Base-by-base conservation (phyloP, 495 filamentous ascomycete genomes). In the Xylaria nigripes region DNA sequence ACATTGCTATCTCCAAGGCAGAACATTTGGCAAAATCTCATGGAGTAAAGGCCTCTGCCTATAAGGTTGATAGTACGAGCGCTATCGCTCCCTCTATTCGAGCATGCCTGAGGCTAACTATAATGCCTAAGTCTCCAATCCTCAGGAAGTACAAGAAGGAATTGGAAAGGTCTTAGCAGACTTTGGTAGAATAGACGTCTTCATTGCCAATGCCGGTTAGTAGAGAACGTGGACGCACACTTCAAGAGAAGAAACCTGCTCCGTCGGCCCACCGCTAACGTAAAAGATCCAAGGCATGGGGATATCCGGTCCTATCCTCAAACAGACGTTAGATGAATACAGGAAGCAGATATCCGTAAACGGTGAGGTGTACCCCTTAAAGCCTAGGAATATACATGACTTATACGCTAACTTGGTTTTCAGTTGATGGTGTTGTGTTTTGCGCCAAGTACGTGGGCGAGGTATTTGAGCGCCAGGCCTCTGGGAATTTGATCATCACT, bases 31-130 rank as follows among this genome's bases (percentile, higher is more conserved):
- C 73, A 54, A 66, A 71, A 54, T 64, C 70, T 36, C 75, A 79
- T 51, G 72, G 76, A 16, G 70, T 84, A 23, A 80, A 77, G 21
- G 73, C 76, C 42, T 71, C 68, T 6, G 83, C 81, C 66, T 80
- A 81, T 67, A 75, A 74, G 50, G 76, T 82, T 19, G 81, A 85
- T 61, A 50, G 66, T 81, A 3, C 72, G 79, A 61, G 21, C 25
- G 16, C 12, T 40, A 18, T 7, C 41, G 29, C 19, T 27, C 18
- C 45, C 13, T 45, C 21, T 19, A 32, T 30, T 18, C 22, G n/a
- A 18, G 43, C 23, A 15, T 34, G 40, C 30, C 15, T 29, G 1
- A 24, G 29, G 16, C 43, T 53, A 40, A 53, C 24, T 29, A 8
- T 15, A 6, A 25, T 9, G 7, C 13, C 24, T 7, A 8, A 81